A percentile compares a stretch with the other conserved stretches of the same genome.
These are phyloP conservation scores for Penicillium maclennaniae DNA, from an alignment of 495 filamentous ascomycete genomes.

Conservation along the genomic window DNA sequence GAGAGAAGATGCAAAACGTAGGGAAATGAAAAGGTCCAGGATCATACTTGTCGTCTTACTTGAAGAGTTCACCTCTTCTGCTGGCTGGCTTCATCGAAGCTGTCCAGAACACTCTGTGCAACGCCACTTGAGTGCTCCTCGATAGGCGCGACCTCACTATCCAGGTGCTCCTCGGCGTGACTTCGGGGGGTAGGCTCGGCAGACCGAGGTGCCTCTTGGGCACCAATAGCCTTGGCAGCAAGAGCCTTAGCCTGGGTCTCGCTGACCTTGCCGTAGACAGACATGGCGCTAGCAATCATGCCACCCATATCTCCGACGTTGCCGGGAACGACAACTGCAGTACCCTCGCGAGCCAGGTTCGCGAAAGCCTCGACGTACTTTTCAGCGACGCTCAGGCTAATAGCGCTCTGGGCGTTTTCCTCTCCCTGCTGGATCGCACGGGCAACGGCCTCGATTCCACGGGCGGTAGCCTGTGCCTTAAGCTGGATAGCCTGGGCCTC, in stretches of 20 bases:
- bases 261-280: constrained; percentile 91
- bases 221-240: constrained; percentile 50
- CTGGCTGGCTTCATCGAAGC: constrained; percentile 50
- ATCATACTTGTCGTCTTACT: constrained; percentile 1
- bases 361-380: constrained; percentile 97
- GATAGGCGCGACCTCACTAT: background rate
- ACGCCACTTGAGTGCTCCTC: constrained; percentile 22
- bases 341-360: constrained; percentile 87
- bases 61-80: constrained; percentile 29
- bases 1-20: constrained; percentile 5
- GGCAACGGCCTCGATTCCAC: constrained; percentile 82
- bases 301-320: constrained; percentile 96
- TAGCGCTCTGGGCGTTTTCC: constrained; percentile 71
- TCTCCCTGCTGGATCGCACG: constrained; percentile 64
- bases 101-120: constrained; percentile 47
- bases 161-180: constrained; percentile 20
- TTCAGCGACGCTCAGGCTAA: constrained; percentile 87
- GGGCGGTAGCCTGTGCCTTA: constrained; percentile 80
- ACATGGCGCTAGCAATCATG: constrained; percentile 96
- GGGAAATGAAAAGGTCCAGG: constrained; percentile 1
- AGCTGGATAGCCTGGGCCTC: constrained; percentile 91
- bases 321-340: constrained; percentile 88
- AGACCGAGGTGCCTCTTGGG: constrained; percentile 12
- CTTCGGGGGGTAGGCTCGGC: background rate
- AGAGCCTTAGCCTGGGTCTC: constrained; percentile 71